These are phyloP conservation scores for Alternaria arbusti DNA, from an alignment of 2,329 filamentous ascomycete genomes.

Conservation along the genomic window DNA sequence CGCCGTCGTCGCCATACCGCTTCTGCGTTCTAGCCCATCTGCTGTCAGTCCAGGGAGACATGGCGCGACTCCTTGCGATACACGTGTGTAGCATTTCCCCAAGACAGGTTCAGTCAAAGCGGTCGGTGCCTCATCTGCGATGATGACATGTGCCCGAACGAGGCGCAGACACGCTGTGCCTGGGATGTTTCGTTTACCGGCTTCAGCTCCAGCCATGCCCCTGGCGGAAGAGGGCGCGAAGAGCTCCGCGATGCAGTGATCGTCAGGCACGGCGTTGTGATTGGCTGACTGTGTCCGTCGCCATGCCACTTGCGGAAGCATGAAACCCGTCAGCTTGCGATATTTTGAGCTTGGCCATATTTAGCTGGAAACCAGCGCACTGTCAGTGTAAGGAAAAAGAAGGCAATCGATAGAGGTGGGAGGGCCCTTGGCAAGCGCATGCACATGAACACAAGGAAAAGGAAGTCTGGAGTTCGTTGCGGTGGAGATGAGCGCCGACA, in stretches of 20 bases:
- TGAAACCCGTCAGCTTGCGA: constrained; percentile 36
- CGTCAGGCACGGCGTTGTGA: constrained; percentile 24
- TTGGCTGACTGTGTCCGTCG: constrained; percentile 26
- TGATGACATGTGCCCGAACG: constrained; percentile 12
- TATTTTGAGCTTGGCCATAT: constrained; percentile 21
- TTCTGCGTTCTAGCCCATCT: constrained; percentile 4
- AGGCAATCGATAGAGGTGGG: not conserved
- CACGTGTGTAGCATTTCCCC: constrained; percentile 19
- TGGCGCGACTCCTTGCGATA: constrained; percentile 11
- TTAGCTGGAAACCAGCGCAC: constrained; percentile 20
- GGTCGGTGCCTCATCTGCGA: constrained; percentile 7
- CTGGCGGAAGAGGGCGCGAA: constrained; percentile 17
- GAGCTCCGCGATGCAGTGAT: constrained; percentile 39
- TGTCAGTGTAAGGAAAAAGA: constrained; percentile 8
- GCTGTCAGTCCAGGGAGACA: not conserved
- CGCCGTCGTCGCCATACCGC: constrained; percentile 6
- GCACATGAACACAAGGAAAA: not conserved
- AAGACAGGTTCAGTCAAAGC: constrained; percentile 1
- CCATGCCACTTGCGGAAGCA: constrained; percentile 29
- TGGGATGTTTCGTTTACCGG: constrained; percentile 26
- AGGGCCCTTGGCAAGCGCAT: not conserved
- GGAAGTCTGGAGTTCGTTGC: constrained; percentile 3
- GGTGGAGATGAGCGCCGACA: constrained; percentile 6
- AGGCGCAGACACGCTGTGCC: constrained; percentile 22
- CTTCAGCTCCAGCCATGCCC: constrained; percentile 28